These are phyloP conservation scores for Herpetospermum pedunculosum DNA, from an alignment of 306 rosid species.

Conservation along the genomic window DNA sequence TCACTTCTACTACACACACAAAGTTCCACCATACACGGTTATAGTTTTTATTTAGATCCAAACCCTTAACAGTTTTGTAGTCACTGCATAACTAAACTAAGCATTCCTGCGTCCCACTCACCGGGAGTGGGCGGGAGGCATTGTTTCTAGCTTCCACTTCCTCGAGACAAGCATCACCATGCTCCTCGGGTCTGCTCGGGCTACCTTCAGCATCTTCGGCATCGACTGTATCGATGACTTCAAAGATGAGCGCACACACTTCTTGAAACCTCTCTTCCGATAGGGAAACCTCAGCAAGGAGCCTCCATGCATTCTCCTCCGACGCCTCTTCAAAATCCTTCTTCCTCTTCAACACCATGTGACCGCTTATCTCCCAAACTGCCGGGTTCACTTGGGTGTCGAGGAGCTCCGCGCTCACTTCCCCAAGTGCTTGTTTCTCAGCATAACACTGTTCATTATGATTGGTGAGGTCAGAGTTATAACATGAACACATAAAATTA, in stretches of 20 bases:
- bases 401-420: slow-evolving; percentile 73
- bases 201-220: background rate
- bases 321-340: slow-evolving; percentile 85
- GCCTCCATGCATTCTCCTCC: slow-evolving; percentile 86
- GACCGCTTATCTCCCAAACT: slow-evolving; percentile 95
- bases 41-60: background rate
- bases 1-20: background rate
- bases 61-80: slow-evolving; percentile 8
- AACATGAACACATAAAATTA: background rate
- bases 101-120: slow-evolving; percentile 57
- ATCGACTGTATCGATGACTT: slow-evolving; percentile 35
- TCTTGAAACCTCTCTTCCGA: slow-evolving; percentile 81
- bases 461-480: background rate
- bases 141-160: slow-evolving; percentile 24
- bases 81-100: slow-evolving; percentile 34
- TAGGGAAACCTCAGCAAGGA: slow-evolving; percentile 87
- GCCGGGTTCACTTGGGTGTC: slow-evolving; percentile 99
- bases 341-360: slow-evolving; percentile 91
- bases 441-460: slow-evolving; percentile 63
- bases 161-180: slow-evolving; percentile 10
- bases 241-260: slow-evolving; percentile 62
- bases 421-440: slow-evolving; percentile 96
- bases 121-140: slow-evolving; percentile 21
- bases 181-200: background rate
- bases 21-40: background rate